These are phyloP conservation scores for Termitomyces sp. DNA, from an alignment of 768 basidiomycete species.

Conservation along the genomic window DNA sequence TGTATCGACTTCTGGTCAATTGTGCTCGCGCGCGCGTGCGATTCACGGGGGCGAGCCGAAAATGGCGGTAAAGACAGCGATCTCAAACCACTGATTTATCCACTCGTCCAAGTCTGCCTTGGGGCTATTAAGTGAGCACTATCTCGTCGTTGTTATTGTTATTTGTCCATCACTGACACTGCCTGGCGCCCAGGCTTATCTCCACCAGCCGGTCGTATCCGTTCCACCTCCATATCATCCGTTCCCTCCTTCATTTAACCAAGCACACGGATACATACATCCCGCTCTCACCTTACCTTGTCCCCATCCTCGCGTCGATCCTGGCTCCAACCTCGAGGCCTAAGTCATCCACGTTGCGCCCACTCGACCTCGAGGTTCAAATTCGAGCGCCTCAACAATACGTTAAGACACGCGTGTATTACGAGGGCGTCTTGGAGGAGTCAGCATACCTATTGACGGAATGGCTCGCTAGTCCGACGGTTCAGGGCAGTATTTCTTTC, in stretches of 20 bases:
- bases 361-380: constrained; percentile 83
- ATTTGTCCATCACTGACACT: constrained; percentile 14
- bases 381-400: constrained; percentile 90
- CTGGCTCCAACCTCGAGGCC: constrained; percentile 66
- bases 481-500: constrained; percentile 88
- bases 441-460: constrained; percentile 73
- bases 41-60: constrained; percentile 48
- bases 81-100: constrained; percentile 87
- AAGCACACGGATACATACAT: constrained; percentile 83
- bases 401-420: constrained; percentile 80
- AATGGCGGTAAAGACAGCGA: constrained; percentile 64
- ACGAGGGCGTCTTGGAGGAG: constrained; percentile 83
- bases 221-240: constrained; percentile 88
- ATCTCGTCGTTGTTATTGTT: constrained; percentile 4
- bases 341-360: constrained; percentile 82
- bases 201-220: constrained; percentile 91
- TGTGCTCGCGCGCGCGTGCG: constrained; percentile 81
- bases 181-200: constrained; percentile 58
- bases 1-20: constrained; percentile 95
- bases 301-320: constrained; percentile 79
- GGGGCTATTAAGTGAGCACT: constrained; percentile 84
- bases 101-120: constrained; percentile 89
- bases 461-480: constrained; percentile 66
- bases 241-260: constrained; percentile 83
- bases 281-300: constrained; percentile 81